Conservation (phyloP, 2,329 filamentous ascomycete species). For the Metarhizium humberi region DNA sequence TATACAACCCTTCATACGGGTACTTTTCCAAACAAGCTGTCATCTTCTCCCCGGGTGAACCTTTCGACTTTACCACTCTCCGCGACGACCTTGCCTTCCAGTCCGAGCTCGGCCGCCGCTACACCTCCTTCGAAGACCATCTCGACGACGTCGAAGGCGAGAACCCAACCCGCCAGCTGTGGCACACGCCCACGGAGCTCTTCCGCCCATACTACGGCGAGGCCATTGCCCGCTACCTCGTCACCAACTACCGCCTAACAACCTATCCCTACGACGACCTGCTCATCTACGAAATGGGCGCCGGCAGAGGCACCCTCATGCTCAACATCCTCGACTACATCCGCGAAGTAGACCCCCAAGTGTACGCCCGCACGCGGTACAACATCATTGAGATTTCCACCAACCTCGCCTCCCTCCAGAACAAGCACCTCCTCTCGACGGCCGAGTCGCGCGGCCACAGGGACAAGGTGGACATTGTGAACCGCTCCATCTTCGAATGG, state of each 20-base stretch:
- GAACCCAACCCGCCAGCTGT: slow-evolving; percentile 75
- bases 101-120: slow-evolving; percentile 63
- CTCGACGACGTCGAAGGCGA: slow-evolving; percentile 62
- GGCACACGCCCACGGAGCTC: slow-evolving; percentile 97
- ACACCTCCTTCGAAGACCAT: slow-evolving; percentile 81
- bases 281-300: slow-evolving; percentile 97
- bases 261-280: slow-evolving; percentile 94
- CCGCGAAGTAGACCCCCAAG: slow-evolving; percentile 75
- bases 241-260: slow-evolving; percentile 91
- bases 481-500: slow-evolving; percentile 94
- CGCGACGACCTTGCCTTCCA: slow-evolving; percentile 83
- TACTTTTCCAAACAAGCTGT: slow-evolving; percentile 96
- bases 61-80: slow-evolving; percentile 78
- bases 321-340: slow-evolving; percentile 97
- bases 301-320: slow-evolving; percentile 96
- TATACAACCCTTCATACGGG: slow-evolving; percentile 91
- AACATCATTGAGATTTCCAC: slow-evolving; percentile 93
- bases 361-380: slow-evolving; percentile 89
- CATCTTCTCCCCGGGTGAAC: slow-evolving; percentile 86
- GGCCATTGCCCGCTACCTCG: slow-evolving; percentile 89
- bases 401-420: slow-evolving; percentile 69
- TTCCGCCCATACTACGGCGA: slow-evolving; percentile 96
- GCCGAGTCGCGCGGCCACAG: slow-evolving; percentile 65
- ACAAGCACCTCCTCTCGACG: slow-evolving; percentile 55
- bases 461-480: slow-evolving; percentile 87